Base-by-base conservation (phyloP, 805 yeast genomes). In the Pichia insulana region DNA sequence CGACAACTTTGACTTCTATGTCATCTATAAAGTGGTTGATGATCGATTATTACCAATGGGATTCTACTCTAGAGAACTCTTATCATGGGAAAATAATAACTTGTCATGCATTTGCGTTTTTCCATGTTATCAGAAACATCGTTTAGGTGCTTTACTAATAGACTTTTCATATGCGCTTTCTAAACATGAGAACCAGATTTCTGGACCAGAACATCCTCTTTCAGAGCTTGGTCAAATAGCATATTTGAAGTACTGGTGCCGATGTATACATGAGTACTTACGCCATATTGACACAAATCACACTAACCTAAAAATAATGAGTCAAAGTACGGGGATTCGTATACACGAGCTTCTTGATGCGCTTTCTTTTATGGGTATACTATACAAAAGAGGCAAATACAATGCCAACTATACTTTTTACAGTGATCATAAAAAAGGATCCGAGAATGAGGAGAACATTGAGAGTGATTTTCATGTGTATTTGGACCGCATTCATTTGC, bases 191-290 rank as follows among this genome's bases (percentile, higher is more conserved):
- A 77, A 75, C 26, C 51, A 67, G 17, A 61, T 74, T 2, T 87
- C 96, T 46, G 95, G 97, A 0, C 98, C 98, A 0, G 98, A 92
- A 57, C 73, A 78, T 49, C 98, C 98, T 1, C 64, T 92, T 9
- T 83, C 95, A 6, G 80, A 82, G 0, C 83, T 79, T 60, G 98
- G 98, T 0, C 69, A 71, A 40, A 64, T 75, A 9, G 75, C 89
- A 7, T 92, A 88, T 55, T 55, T 83, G 16, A 64, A 72, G 13
- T 89, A 75, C 61, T 92, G 97, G 98, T 67, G 83, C 7, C 67
- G 71, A 37, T 58, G 66, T 4, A 49, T 83, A 0, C 68, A 74
- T 1, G 51, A 22, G 8, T 22, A 22, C 25, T 6, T 22, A 6
- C 5, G 25, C 8, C 5, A 22, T 22, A 22, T 6, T 22, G 25